Evolutionary conservation across 345 rosid species (phyloP), one percentile per base, ranked within the genome.

Genomic region (Aurinia saxatilis): DNA sequence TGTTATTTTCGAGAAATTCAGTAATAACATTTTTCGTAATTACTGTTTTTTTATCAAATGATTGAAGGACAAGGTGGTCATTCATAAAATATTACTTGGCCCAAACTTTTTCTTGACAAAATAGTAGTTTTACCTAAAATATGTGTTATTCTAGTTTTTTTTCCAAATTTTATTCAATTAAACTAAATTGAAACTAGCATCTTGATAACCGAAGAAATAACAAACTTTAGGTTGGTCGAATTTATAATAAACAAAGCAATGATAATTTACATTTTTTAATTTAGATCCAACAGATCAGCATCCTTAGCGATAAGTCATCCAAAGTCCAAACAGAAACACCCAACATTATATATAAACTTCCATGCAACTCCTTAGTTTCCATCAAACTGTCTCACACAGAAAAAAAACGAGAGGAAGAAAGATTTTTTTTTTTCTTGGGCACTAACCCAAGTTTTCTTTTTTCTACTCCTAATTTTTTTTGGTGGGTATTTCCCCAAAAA

Each of bases 391-490:
- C 66, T 13, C 60, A 23, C 60, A 34, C 8, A 35, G 34, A 57
- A 71, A 14, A 53, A 23, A 52, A 45, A 30, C 10, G 40, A 57
- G 54, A 57, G 57, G 65, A 42, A 71, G 48, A 57, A 50, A 64
- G 35, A 16, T 11, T n/a, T 5, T 63, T 57, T 63, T 57, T 70
- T 71, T 71, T 71, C 75, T 71, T 65, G 75, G 75, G 66, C 36
- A 50, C 27, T 47, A n/a, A 57, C 75, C 75, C 75, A 71, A 64
- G 75, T 71, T 71, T 33, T 56, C 49, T 63, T 64, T 56, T 65
- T 64, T 71, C 70, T 71, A 29, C 31, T 36, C 42, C 2, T 50
- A 41, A 0, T 4, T 57, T 57, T 63, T 50, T 48, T 36, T 42
- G 25, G 68, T 63, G 63, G 57, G 34, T 13, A 63, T 37, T 61